These are phyloP conservation scores for Podaxis carcinomalis DNA, from an alignment of 768 basidiomycete species.

Conservation along the genomic window DNA sequence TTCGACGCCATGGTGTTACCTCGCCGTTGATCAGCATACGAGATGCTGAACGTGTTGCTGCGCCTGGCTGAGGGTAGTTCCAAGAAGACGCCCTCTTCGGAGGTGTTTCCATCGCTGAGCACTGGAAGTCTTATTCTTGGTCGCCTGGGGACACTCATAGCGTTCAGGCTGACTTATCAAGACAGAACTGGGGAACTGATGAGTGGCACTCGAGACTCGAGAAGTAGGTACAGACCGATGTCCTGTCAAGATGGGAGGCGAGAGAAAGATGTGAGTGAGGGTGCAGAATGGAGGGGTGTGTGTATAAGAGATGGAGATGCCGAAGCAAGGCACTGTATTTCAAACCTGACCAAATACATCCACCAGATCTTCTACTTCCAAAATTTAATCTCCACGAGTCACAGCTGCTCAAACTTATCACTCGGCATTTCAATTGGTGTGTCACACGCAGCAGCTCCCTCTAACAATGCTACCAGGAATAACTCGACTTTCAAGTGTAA, in stretches of 20 bases:
- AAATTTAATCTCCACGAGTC: neutral
- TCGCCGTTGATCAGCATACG: constrained; percentile 38
- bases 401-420: constrained; percentile 7
- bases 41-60: constrained; percentile 56
- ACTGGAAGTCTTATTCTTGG: constrained; percentile 41
- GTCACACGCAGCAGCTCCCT: constrained; percentile 1
- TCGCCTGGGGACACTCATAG: constrained; percentile 32
- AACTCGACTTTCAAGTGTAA: constrained; percentile 8
- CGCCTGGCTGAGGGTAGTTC: constrained; percentile 29
- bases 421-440: constrained; percentile 7
- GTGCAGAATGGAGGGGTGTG: neutral
- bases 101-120: neutral
- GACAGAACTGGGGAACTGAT: neutral
- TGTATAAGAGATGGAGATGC: constrained; percentile 4
- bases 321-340: constrained; percentile 17
- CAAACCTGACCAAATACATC: constrained; percentile 33
- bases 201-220: neutral
- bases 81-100: constrained; percentile 39
- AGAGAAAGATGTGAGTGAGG: constrained; percentile 3
- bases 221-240: neutral
- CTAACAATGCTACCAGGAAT: constrained; percentile 9
- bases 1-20: constrained; percentile 22
- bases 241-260: constrained; percentile 6
- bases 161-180: neutral
- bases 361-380: constrained; percentile 4